These are phyloP conservation scores for Hamamelis virginiana DNA, from an alignment of 164 flowering plant genomes.

Conservation along the genomic window DNA sequence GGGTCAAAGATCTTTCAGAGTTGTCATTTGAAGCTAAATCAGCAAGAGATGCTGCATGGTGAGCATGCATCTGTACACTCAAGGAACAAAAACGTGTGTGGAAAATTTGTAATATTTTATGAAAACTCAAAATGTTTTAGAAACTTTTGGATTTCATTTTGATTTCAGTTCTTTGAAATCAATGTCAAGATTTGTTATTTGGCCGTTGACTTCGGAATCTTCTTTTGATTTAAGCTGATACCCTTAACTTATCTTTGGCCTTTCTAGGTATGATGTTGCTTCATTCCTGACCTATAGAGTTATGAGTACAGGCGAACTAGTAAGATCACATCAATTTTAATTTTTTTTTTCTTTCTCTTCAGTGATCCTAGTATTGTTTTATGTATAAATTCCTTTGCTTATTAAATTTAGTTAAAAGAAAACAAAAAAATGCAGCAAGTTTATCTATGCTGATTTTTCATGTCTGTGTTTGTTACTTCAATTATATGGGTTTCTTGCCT, in stretches of 20 bases:
- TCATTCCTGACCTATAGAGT: conserved; percentile 50
- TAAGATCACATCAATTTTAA: conserved; percentile 25
- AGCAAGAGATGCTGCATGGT: conserved; percentile 56
- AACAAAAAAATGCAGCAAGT: neutral
- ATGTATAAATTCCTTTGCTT: neutral
- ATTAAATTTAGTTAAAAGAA: neutral
- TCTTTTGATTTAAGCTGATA: neutral
- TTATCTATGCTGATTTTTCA: neutral
- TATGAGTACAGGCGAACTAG: conserved; percentile 49
- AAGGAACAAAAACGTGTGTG: neutral
- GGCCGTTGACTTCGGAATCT: neutral
- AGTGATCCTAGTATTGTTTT: neutral
- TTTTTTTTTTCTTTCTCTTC: neutral
- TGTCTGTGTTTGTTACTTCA: neutral
- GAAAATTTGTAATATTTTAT: neutral
- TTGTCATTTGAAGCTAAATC: conserved; percentile 60
- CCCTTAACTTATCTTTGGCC: neutral
- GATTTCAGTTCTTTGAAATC: neutral
- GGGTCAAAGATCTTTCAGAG: conserved; percentile 27
- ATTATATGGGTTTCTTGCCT: neutral
- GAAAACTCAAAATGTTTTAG: neutral
- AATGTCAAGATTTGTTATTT: neutral
- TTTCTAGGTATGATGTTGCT: conserved; percentile 63
- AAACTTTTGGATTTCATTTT: neutral
- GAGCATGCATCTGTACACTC: conserved; percentile 19